These are phyloP conservation scores for Roridomyces roridus DNA, from an alignment of 768 basidiomycete species.

Conservation along the genomic window DNA sequence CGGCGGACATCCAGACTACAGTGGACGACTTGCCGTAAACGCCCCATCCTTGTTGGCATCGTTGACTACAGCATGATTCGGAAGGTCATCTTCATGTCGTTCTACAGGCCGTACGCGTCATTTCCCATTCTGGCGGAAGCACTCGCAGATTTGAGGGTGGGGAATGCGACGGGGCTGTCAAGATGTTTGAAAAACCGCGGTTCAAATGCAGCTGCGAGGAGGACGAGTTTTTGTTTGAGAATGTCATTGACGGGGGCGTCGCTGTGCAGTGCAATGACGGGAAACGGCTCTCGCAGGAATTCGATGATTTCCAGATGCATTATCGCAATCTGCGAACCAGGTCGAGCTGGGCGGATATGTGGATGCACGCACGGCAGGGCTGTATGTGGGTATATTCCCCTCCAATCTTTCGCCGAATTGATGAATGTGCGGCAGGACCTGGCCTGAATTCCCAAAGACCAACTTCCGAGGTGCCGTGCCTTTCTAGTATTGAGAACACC, in stretches of 20 bases:
- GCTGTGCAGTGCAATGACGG: conserved; percentile 22
- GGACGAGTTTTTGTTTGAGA: conserved; percentile 8
- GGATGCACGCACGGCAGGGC: not conserved
- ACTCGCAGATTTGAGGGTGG: not conserved
- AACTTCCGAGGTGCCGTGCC: conserved; percentile 15
- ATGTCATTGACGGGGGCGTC: not conserved
- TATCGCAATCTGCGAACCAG: not conserved
- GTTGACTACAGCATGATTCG: conserved; percentile 4
- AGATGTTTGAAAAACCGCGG: conserved; percentile 15
- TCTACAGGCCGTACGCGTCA: not conserved
- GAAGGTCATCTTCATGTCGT: not conserved
- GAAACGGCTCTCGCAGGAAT: not conserved
- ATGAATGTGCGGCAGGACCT: conserved; percentile 1
- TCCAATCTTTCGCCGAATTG: not conserved
- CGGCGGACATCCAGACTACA: not conserved
- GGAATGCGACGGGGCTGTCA: conserved; percentile 24
- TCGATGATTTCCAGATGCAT: conserved; percentile 4
- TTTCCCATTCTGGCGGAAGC: not conserved
- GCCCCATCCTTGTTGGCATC: conserved; percentile 9
- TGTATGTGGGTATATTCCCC: conserved; percentile 8
- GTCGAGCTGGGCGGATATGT: conserved; percentile 7
- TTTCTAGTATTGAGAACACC: too few relatives aligned
- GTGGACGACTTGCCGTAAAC: not conserved
- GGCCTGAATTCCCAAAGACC: conserved; percentile 20
- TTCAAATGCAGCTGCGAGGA: conserved; percentile 39